Conservation (phyloP, 192 early-diverging fungal genomes). For the Endogone sp. region DNA sequence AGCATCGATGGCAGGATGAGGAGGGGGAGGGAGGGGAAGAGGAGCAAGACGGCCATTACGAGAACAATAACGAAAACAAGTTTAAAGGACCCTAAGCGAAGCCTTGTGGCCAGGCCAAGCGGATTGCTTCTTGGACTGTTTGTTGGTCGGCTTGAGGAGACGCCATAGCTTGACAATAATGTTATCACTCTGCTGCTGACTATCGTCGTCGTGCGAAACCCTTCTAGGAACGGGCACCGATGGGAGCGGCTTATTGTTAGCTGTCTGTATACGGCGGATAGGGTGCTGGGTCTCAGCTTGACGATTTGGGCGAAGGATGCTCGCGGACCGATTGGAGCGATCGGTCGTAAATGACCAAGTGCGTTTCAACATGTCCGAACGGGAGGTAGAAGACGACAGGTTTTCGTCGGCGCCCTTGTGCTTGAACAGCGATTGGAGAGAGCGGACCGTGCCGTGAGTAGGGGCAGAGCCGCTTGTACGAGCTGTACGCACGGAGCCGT, state of each 20-base stretch:
- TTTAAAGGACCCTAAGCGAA: neutral
- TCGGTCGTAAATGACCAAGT: neutral
- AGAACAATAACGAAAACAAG: too few relatives aligned
- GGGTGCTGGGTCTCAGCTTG: neutral
- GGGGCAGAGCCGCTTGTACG: neutral
- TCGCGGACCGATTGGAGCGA: neutral
- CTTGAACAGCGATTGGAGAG: neutral
- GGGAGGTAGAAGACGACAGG: too few relatives aligned
- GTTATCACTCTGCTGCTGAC: neutral
- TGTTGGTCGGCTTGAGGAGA: neutral
- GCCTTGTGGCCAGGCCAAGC: neutral
- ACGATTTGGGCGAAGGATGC: neutral
- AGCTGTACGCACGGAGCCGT: neutral
- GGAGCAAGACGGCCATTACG: neutral
- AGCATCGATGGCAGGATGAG: neutral
- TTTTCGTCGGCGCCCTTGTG: neutral
- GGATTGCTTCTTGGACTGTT: neutral
- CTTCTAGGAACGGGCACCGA: neutral
- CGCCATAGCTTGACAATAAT: neutral
- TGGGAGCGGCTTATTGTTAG: neutral
- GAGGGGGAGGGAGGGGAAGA: neutral
- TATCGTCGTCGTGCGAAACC: neutral
- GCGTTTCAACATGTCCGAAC: too few relatives aligned
- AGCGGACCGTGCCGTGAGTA: neutral
- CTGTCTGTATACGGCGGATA: neutral